These are phyloP conservation scores for Nigrograna mackinnonii DNA, from an alignment of 2,329 filamentous ascomycete species.

Conservation along the genomic window DNA sequence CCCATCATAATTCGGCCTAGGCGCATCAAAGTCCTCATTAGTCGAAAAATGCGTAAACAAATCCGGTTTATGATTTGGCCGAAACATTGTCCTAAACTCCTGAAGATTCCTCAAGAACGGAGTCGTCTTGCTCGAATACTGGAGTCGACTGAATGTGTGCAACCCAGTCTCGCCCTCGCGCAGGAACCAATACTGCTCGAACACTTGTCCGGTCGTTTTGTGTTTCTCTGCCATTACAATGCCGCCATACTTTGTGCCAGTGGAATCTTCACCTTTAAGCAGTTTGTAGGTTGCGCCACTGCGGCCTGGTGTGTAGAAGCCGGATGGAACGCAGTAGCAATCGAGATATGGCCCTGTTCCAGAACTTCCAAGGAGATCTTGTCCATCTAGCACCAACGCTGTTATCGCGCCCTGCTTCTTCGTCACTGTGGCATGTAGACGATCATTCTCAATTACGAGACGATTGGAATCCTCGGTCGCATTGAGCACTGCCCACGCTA, in stretches of 20 bases:
- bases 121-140: constrained; percentile 61
- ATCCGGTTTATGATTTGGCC: constrained; percentile 54
- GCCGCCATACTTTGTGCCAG: constrained; percentile 57
- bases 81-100: constrained; percentile 65
- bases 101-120: constrained; percentile 62
- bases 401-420: constrained; percentile 49
- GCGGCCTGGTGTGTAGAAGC: constrained; percentile 62
- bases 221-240: constrained; percentile 65
- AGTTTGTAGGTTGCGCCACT: constrained; percentile 55
- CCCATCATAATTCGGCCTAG: constrained; percentile 51
- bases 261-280: constrained; percentile 53
- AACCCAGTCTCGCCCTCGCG: constrained; percentile 65
- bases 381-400: constrained; percentile 49
- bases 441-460: constrained; percentile 49
- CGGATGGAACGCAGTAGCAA: constrained; percentile 64
- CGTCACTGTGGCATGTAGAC: constrained; percentile 48
- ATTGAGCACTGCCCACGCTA: constrained; percentile 13
- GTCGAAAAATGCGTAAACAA: constrained; percentile 68
- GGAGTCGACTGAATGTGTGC: constrained; percentile 63
- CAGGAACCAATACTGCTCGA: constrained; percentile 69
- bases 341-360: constrained; percentile 64
- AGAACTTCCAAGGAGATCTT: constrained; percentile 17
- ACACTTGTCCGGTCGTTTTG: constrained; percentile 58
- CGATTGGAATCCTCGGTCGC: constrained; percentile 20
- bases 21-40: constrained; percentile 59